Evolutionary conservation across 148 eudicot species (phyloP).

Genomic region (Rhododendron griersonianum): DNA sequence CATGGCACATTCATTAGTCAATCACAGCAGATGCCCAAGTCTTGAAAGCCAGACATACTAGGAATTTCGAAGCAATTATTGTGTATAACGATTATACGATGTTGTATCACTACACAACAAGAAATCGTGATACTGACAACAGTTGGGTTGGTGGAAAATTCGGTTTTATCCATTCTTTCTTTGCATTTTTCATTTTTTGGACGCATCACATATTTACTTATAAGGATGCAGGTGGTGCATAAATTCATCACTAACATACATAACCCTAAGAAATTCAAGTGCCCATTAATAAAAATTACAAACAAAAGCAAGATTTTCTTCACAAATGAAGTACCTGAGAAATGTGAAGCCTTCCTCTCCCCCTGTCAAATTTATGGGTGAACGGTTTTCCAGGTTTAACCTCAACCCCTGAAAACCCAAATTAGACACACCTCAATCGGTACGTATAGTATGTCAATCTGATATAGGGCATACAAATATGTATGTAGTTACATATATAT

Average conservation of each 20-base stretch:
- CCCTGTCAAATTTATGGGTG: slow-evolving; percentile 33
- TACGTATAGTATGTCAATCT: neutral
- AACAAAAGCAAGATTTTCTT: neutral
- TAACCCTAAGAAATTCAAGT: neutral
- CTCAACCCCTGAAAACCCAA: slow-evolving; percentile 49
- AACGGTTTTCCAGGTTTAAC: slow-evolving; percentile 70
- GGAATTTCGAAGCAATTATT: neutral
- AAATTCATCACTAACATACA: neutral
- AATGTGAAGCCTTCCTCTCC: slow-evolving; percentile 55
- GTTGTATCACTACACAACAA: neutral
- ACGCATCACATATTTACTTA: neutral
- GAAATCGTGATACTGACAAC: neutral
- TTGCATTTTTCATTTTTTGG: neutral
- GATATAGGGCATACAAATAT: neutral
- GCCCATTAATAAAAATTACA: neutral
- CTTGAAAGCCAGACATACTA: neutral
- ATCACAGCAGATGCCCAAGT: neutral
- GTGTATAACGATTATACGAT: neutral
- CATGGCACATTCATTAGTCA: neutral
- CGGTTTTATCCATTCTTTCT: neutral
- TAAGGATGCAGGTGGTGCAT: neutral
- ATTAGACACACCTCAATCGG: neutral
- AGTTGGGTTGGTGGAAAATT: neutral
- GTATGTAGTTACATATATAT: neutral
- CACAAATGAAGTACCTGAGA: slow-evolving; percentile 48